Conservation (phyloP, 2,329 filamentous ascomycete genomes). For the Fusarium fujikuroi region DNA sequence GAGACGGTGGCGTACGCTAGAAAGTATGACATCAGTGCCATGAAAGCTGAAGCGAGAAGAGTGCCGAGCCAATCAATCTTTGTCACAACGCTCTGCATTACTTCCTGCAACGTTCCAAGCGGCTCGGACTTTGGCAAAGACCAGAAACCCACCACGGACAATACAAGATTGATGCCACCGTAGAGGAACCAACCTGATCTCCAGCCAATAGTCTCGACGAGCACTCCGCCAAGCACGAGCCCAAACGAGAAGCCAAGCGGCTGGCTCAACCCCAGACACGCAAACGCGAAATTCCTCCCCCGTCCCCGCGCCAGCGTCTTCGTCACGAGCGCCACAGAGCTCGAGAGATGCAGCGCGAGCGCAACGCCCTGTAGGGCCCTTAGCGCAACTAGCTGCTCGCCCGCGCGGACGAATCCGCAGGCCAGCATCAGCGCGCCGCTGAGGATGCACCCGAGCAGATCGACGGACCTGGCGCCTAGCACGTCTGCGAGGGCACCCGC, state of each 20-base stretch:
- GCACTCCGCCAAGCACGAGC: constrained; percentile 60
- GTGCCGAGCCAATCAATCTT: constrained; percentile 67
- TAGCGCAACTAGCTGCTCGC: constrained; percentile 51
- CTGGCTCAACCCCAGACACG: constrained; percentile 57
- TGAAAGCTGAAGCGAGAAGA: constrained; percentile 55
- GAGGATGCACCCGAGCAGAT: constrained; percentile 49
- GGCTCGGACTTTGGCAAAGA: constrained; percentile 46
- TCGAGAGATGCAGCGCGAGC: constrained; percentile 50
- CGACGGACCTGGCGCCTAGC: constrained; percentile 48
- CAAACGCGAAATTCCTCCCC: constrained; percentile 54
- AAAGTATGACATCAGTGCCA: constrained; percentile 64
- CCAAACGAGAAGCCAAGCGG: constrained; percentile 63
- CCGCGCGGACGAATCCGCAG: constrained; percentile 45
- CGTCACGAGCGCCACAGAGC: constrained; percentile 51
- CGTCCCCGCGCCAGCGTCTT: constrained; percentile 46
- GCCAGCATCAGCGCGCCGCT: constrained; percentile 48
- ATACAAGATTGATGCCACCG: constrained; percentile 49
- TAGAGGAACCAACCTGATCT: constrained; percentile 58
- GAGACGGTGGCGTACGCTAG: constrained; percentile 56
- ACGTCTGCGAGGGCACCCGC: constrained; percentile 54
- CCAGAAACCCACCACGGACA: constrained; percentile 52
- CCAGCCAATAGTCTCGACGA: constrained; percentile 61
- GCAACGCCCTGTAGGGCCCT: constrained; percentile 55
- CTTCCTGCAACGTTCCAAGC: constrained; percentile 40
- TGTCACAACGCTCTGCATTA: constrained; percentile 37